A percentile compares a stretch with the other conserved stretches of the same genome.
Conservation (phyloP, 768 basidiomycete genomes). For the Russula foetens region DNA sequence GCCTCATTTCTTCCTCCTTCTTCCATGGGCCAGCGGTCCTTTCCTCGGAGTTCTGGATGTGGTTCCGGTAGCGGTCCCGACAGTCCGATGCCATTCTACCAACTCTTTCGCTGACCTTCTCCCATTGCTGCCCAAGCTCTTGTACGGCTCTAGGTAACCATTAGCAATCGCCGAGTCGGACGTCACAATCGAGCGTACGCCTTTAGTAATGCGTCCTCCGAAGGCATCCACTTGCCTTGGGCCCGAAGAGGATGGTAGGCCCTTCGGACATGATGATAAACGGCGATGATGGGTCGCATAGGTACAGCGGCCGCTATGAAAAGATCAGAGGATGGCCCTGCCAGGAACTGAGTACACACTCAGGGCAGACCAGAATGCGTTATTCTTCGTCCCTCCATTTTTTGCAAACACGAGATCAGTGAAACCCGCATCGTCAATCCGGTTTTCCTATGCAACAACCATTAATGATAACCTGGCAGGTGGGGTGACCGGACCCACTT, state of each 20-base stretch:
- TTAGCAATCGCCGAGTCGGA: neutral
- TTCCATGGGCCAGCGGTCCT: constrained; percentile 64
- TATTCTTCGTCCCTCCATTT: constrained; percentile 46
- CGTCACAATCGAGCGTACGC: constrained; percentile 37
- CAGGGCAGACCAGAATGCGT: constrained; percentile 72
- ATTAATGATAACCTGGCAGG: neutral
- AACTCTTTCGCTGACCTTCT: constrained; percentile 61
- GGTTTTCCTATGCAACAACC: constrained; percentile 34
- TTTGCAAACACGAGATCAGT: constrained; percentile 61
- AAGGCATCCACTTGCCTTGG: constrained; percentile 60
- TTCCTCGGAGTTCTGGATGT: constrained; percentile 58
- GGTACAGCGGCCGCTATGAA: constrained; percentile 57
- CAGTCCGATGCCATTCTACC: constrained; percentile 76
- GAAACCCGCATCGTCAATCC: constrained; percentile 48
- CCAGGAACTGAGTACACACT: constrained; percentile 38
- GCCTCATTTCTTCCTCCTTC: constrained; percentile 68
- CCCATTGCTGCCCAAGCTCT: constrained; percentile 72
- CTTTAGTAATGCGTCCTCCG: constrained; percentile 57
- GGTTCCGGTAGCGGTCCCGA: constrained; percentile 80
- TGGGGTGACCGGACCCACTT: constrained; percentile 33
- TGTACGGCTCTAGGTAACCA: constrained; percentile 48
- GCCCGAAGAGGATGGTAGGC: constrained; percentile 58
- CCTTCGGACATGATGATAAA: constrained; percentile 76
- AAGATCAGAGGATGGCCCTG: neutral
- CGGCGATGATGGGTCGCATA: constrained; percentile 71